Evolutionary conservation across 2,329 filamentous ascomycete species (phyloP).

Genomic region (Arachnopeziza araneosa): DNA sequence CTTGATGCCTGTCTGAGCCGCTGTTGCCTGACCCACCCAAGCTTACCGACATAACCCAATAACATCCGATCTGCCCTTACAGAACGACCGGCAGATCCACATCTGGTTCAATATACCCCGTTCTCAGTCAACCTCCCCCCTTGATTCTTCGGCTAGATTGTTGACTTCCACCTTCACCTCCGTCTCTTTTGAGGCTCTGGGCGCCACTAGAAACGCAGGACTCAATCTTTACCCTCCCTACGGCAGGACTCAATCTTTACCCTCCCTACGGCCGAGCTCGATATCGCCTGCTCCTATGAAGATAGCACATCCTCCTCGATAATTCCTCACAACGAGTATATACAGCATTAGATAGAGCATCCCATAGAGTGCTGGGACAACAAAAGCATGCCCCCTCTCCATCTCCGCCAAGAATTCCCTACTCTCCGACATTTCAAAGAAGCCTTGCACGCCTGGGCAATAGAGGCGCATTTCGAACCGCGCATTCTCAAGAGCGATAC

Average conservation of each 20-base stretch:
- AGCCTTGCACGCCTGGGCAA: constrained; percentile 31
- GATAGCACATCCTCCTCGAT: too few relatives aligned
- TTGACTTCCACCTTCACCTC: not conserved
- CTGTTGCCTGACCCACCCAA: not conserved
- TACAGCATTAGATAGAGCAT: not conserved
- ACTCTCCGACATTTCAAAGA: constrained; percentile 31
- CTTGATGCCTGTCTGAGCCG: not conserved
- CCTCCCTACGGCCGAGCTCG: not conserved
- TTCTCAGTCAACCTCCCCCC: not conserved
- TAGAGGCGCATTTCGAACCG: constrained; percentile 32
- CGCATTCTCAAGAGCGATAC: constrained; percentile 30
- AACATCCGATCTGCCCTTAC: not conserved
- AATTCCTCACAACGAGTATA: not conserved
- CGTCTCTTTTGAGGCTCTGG: not conserved
- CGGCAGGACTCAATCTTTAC: not conserved
- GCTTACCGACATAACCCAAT: not conserved
- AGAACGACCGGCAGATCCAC: not conserved
- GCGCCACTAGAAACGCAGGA: too few relatives aligned
- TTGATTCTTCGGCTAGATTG: not conserved
- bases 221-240: not conserved
- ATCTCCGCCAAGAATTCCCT: constrained; percentile 30
- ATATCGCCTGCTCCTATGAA: too few relatives aligned
- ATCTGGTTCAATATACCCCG: not conserved
- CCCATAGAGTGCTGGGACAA: not conserved
- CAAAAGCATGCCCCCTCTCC: constrained; percentile 26